Evolutionary conservation across 169 alveolate species (phyloP), one percentile per base, ranked within the genome.

Genomic region (Amoebophrya sp.): DNA sequence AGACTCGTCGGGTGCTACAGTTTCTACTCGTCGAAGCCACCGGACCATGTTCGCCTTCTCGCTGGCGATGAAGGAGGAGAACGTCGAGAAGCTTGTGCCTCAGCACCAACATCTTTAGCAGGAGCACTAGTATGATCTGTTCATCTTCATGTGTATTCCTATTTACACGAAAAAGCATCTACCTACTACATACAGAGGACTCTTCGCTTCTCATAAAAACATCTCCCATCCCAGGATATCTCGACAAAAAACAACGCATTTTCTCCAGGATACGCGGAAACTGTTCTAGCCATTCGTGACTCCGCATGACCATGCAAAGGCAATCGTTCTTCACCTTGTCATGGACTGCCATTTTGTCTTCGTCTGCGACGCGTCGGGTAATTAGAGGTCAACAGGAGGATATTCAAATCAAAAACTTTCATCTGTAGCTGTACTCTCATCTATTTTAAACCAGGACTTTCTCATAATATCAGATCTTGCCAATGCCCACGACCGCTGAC

Each of bases 211-310:
- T n/a, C n/a, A n/a, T n/a, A n/a, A n/a, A 65, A 29, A 65, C 39
- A 36, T 65, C 83, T 29, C 83, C 83, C 83, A 65, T 65, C 2
- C 83, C 83, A 29, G 83, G 83, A 36, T 65, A 65, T 10, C 83
- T 29, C 83, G 83, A 65, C 0, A 65, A 0, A 29, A 29, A 65
- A 26, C 83, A 65, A 26, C n/a, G 3, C 2, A 36, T 1, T 18
- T 65, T 65, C n/a, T 65, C 2, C 2, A 65, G 26, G 10, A 65
- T 36, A 6, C 2, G 36, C 36, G 83, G 83, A 1, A 65, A 36
- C 83, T 65, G 83, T 36, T 65, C 83, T 6, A 65, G 83, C 83
- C 83, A 65, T 65, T 65, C 83, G 83, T 65, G n/a, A 36, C 36
- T 6, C 83, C n/a, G 83, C 83, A 65, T 65, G 38, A 65, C 83